Percentiles rank a stretch among this genome's conserved stretches.
Conservation (phyloP, 2,329 filamentous ascomycete species). For the Alternaria infectoria region DNA sequence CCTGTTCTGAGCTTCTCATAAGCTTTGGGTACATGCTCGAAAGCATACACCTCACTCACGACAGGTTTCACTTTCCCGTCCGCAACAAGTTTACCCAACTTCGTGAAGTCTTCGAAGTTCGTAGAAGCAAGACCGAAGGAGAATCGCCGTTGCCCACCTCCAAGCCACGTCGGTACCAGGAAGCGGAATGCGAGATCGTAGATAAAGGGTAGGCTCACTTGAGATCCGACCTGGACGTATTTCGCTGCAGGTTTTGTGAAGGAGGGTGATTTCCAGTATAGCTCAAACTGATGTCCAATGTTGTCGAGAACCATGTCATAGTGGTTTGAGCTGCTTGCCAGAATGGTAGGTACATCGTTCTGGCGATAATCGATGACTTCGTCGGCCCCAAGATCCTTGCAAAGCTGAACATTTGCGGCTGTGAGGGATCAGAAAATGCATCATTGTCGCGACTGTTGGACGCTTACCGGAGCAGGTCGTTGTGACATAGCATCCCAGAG, state of each 20-base stretch:
- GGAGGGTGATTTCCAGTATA: constrained; percentile 27
- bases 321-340: constrained; percentile 54
- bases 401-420: constrained; percentile 60
- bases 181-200: constrained; percentile 25
- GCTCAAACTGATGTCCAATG: constrained; percentile 49
- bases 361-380: constrained; percentile 65
- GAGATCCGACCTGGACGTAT: constrained; percentile 30
- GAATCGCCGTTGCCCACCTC: constrained; percentile 56
- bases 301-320: constrained; percentile 65
- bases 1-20: constrained; percentile 63
- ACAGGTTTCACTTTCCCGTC: constrained; percentile 63
- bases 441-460: neutral
- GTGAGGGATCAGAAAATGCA: constrained; percentile 16
- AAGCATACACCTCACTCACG: constrained; percentile 60
- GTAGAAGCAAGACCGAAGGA: constrained; percentile 40
- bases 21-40: constrained; percentile 61
- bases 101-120: constrained; percentile 26
- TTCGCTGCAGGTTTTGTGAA: constrained; percentile 21
- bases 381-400: constrained; percentile 65
- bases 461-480: constrained; percentile 59
- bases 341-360: constrained; percentile 52
- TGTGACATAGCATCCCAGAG: constrained; percentile 63
- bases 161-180: constrained; percentile 47
- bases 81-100: constrained; percentile 60
- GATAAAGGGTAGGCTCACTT: constrained; percentile 21